Evolutionary conservation across 441 rosid genomes (phyloP).

Genomic region (Syzygium syzygioides): DNA sequence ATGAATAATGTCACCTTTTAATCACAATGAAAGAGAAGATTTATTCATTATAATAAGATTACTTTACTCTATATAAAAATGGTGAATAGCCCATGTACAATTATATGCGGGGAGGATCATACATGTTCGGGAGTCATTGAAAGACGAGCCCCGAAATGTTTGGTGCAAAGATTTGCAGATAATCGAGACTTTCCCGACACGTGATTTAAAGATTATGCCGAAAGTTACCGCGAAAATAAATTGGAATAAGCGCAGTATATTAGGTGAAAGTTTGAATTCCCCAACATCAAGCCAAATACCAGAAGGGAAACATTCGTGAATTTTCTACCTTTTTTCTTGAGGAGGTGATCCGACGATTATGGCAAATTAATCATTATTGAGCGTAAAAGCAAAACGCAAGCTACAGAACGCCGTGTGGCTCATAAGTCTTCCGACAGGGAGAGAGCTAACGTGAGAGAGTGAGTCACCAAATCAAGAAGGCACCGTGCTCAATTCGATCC

Average conservation of each 20-base stretch:
- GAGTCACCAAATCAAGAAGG: neutral
- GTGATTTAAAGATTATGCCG: accelerated
- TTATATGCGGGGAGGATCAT: neutral
- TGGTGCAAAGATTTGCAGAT: neutral
- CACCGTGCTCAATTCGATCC: neutral
- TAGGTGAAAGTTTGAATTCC: no score
- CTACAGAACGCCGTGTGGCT: neutral
- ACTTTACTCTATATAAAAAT: no score
- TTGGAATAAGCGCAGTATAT: no score
- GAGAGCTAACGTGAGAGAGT: neutral
- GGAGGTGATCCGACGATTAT: no score
- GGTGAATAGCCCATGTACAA: neutral
- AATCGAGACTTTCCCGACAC: accelerated
- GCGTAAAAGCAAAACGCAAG: neutral
- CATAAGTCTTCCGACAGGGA: neutral
- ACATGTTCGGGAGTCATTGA: neutral
- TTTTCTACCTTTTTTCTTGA: neutral
- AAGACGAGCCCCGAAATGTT: neutral
- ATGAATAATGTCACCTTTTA: neutral
- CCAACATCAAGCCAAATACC: no score
- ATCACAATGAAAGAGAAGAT: neutral
- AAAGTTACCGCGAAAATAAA: neutral
- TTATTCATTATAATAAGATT: neutral
- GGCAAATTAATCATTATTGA: neutral
- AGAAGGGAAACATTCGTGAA: neutral